Evolutionary conservation across 2,329 filamentous ascomycete species (phyloP).

Genomic region (Penicillium vulpinum): DNA sequence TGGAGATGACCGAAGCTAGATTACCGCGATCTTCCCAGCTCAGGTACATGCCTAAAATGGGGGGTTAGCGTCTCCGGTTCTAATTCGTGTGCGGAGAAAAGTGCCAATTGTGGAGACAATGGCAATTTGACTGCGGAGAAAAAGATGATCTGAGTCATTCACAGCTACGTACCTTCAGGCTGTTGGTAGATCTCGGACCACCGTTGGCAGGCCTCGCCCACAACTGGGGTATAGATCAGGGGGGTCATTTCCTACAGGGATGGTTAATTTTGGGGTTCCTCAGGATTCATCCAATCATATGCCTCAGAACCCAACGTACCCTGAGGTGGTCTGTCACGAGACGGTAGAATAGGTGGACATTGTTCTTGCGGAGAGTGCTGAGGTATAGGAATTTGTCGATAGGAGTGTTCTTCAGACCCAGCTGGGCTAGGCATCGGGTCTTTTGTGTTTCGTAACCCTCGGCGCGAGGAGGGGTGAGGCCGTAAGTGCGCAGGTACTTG

Average conservation of each 20-base stretch:
- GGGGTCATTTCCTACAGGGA: constrained; percentile 47
- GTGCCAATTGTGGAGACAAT: not conserved
- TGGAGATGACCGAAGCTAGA: constrained; percentile 81
- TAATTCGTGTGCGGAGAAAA: constrained; percentile 19
- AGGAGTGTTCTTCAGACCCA: constrained; percentile 48
- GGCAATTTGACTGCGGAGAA: not conserved
- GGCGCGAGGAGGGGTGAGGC: constrained; percentile 50
- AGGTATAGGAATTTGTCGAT: constrained; percentile 55
- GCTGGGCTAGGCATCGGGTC: constrained; percentile 50
- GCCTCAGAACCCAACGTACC: constrained; percentile 29
- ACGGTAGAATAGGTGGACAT: constrained; percentile 55
- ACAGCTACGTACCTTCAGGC: constrained; percentile 70
- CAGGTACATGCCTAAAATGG: constrained; percentile 70
- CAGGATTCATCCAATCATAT: constrained; percentile 5
- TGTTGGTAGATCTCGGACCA: constrained; percentile 96
- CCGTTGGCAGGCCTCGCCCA: constrained; percentile 93
- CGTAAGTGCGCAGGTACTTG: constrained; percentile 54
- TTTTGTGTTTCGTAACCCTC: constrained; percentile 53
- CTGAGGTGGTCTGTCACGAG: constrained; percentile 50
- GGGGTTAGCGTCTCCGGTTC: constrained; percentile 28
- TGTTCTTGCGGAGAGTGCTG: constrained; percentile 52
- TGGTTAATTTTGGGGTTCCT: constrained; percentile 15
- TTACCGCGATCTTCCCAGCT: constrained; percentile 93
- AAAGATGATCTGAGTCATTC: not conserved
- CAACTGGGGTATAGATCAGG: constrained; percentile 53